phyloP scores from a whole-genome alignment of 306 rosid species.

The Herpetospermum pedunculosum region DNA sequence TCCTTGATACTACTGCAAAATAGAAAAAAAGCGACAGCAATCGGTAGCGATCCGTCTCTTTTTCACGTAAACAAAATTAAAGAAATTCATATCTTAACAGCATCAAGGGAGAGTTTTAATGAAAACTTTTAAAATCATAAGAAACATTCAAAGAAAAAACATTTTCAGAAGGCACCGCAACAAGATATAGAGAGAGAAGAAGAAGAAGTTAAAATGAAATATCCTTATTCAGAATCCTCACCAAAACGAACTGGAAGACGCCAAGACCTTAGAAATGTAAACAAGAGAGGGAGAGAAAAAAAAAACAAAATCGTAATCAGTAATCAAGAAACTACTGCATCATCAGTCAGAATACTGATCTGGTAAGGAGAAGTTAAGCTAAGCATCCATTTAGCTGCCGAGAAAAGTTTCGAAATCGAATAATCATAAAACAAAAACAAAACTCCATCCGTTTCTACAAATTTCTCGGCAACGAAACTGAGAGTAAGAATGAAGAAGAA shows the following conservation, averaged over 20 bases:
- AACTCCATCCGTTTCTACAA: neutral
- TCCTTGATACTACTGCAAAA: conserved; percentile 65
- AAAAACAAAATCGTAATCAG: conserved; percentile 41
- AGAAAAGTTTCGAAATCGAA: conserved; percentile 19
- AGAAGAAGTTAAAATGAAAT: conserved; percentile 48
- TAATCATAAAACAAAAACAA: neutral
- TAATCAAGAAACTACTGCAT: conserved; percentile 20
- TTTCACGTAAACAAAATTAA: conserved; percentile 22
- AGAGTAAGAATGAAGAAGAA: neutral
- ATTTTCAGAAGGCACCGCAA: conserved; percentile 45
- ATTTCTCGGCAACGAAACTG: conserved; percentile 52
- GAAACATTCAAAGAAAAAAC: conserved; percentile 12
- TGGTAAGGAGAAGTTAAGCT: conserved; percentile 8
- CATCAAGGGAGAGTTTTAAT: neutral
- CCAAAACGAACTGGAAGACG: conserved; percentile 71
- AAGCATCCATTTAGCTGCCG: conserved; percentile 50
- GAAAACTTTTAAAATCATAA: neutral
- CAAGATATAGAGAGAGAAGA: conserved; percentile 28
- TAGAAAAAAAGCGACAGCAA: conserved; percentile 45
- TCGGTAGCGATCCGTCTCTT: conserved; percentile 83
- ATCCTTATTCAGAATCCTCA: conserved; percentile 80
- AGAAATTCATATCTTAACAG: conserved; percentile 29
- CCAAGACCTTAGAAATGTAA: conserved; percentile 52
- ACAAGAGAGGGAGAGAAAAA: too few species aligned
- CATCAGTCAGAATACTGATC: conserved; percentile 14